These are phyloP conservation scores for Lachnellula hyalina DNA, from an alignment of 2,329 filamentous ascomycete genomes.

Conservation along the genomic window DNA sequence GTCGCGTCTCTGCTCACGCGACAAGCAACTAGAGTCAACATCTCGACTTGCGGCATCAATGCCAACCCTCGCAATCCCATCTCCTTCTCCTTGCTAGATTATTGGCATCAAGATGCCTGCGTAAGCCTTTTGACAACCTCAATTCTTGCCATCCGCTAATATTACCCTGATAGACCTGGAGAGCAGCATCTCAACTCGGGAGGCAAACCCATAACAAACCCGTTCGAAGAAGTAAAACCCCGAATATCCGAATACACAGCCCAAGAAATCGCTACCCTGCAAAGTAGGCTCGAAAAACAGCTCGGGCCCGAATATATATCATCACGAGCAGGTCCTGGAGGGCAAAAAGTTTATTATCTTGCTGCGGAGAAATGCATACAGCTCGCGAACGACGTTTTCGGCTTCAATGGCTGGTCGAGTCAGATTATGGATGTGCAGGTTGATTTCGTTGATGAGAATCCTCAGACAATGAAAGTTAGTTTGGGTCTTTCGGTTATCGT, in stretches of 20 bases:
- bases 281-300: conserved; percentile 83
- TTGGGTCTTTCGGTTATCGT: conserved; percentile 87
- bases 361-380: conserved; percentile 96
- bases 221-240: conserved; percentile 68
- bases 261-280: conserved; percentile 82
- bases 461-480: conserved; percentile 70
- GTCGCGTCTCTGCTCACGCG: conserved; percentile 8
- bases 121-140: conserved; percentile 31
- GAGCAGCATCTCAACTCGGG: conserved; percentile 50
- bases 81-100: conserved; percentile 7
- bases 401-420: conserved; percentile 96
- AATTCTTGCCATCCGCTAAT: conserved; percentile 9
- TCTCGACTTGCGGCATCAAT: conserved; percentile 7
- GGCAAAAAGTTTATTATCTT: conserved; percentile 86
- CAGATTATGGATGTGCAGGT: conserved; percentile 93
- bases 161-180: conserved; percentile 49
- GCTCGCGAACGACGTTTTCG: conserved; percentile 90
- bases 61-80: conserved; percentile 4
- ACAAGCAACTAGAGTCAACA: conserved; percentile 8
- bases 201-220: conserved; percentile 56
- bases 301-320: conserved; percentile 96
- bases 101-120: conserved; percentile 39
- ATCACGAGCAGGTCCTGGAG: conserved; percentile 73
- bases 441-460: conserved; percentile 88
- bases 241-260: conserved; percentile 78